Percentiles rank a stretch among this genome's conserved stretches.
phyloP scores from a whole-genome alignment of 805 yeast genomes.

The Saccharomyces jurei region DNA sequence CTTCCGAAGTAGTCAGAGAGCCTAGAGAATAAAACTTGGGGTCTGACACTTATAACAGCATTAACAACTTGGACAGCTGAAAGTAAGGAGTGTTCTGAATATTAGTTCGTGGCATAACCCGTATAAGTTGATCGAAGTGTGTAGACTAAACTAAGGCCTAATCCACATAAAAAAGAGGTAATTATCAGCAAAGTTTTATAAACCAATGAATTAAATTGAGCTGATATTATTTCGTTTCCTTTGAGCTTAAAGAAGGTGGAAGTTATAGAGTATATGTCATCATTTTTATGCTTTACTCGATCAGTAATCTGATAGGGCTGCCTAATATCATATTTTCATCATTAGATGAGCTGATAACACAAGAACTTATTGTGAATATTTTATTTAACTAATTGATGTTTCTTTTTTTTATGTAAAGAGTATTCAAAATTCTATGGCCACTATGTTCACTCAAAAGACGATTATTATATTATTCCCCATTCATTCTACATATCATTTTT shows the following conservation, averaged over 20 bases:
- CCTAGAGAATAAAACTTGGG: slow-evolving; percentile 57
- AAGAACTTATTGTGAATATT: too few relatives aligned
- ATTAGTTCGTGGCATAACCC: slow-evolving; percentile 48
- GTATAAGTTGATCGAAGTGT: slow-evolving; percentile 9
- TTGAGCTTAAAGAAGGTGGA: background rate
- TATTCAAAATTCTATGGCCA: too few relatives aligned
- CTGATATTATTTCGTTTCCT: background rate
- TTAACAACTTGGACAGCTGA: slow-evolving; percentile 53
- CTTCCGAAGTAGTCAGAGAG: slow-evolving; percentile 64
- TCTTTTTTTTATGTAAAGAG: too few relatives aligned
- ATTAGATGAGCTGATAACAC: too few relatives aligned
- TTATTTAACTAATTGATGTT: too few relatives aligned
- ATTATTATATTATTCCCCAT: too few relatives aligned
- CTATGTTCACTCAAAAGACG: too few relatives aligned
- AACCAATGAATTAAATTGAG: background rate
- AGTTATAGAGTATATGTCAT: background rate
- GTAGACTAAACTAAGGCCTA: background rate
- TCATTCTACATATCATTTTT: too few relatives aligned
- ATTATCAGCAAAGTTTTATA: background rate
- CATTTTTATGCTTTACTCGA: too few relatives aligned
- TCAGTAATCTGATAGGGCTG: too few relatives aligned
- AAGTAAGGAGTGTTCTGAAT: slow-evolving; percentile 44
- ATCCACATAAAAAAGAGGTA: background rate
- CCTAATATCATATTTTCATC: too few relatives aligned
- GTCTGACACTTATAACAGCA: slow-evolving; percentile 56